phyloP scores from a whole-genome alignment of 352 stramenopile genomes.

The Phytophthora pistaciae region DNA sequence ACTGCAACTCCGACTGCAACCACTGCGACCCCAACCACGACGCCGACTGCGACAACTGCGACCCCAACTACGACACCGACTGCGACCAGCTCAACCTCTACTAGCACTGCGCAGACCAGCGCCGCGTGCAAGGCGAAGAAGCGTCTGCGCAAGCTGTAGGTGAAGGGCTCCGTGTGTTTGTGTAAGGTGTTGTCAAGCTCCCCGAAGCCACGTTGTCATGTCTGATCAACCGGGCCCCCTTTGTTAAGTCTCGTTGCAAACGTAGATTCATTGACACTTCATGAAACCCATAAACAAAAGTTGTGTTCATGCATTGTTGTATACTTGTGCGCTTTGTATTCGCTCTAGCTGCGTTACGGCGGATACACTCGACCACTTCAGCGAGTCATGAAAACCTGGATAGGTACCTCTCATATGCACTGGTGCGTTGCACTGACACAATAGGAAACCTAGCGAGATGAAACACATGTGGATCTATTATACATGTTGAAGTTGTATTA shows the following conservation, averaged over 20 bases:
- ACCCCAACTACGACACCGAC: slow-evolving; percentile 20
- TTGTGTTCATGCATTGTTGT: background rate
- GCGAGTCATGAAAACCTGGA: background rate
- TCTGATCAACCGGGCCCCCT: background rate
- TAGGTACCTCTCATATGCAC: background rate
- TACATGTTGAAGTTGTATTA: slow-evolving; percentile 18
- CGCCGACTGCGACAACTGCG: slow-evolving; percentile 7
- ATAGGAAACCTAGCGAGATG: background rate
- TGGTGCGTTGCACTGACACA: background rate
- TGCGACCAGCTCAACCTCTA: slow-evolving; percentile 6
- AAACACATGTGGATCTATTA: background rate
- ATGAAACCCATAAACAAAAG: background rate
- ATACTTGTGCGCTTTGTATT: background rate
- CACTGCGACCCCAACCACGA: slow-evolving; percentile 19
- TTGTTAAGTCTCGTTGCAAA: background rate
- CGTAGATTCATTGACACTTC: slow-evolving; percentile 1
- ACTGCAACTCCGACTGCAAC: slow-evolving; percentile 6
- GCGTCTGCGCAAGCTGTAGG: slow-evolving; percentile 34
- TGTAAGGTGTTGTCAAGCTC: background rate
- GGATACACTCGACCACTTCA: too few species aligned
- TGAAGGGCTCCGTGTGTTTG: slow-evolving; percentile 4
- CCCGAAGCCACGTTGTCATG: background rate
- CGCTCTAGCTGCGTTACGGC: too few species aligned
- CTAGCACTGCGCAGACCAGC: slow-evolving; percentile 17
- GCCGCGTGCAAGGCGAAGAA: slow-evolving; percentile 31